These are phyloP conservation scores for Pseudogymnoascus sp. DNA, from an alignment of 2,329 filamentous ascomycete species.

Conservation along the genomic window DNA sequence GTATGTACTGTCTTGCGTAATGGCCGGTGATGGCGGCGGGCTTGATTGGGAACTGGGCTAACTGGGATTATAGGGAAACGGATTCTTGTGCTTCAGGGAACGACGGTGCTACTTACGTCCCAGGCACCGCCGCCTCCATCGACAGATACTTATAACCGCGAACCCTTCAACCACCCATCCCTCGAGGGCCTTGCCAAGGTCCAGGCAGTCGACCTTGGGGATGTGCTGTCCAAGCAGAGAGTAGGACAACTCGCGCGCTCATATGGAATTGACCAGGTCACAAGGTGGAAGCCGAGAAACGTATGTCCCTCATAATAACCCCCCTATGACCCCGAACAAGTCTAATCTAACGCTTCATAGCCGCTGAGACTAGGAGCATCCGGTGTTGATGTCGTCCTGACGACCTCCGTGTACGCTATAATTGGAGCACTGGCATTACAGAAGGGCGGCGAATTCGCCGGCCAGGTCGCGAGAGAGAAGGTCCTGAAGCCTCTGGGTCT, in stretches of 20 bases:
- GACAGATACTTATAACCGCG: constrained; percentile 41
- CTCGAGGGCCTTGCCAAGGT: constrained; percentile 70
- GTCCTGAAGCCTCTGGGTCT: constrained; percentile 28
- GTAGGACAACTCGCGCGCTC: constrained; percentile 59
- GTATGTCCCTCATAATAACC: constrained; percentile 42
- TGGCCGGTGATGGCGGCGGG: background rate
- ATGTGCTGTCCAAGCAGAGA: constrained; percentile 56
- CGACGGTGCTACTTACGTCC: constrained; percentile 45
- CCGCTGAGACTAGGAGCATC: constrained; percentile 62
- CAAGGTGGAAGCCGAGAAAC: constrained; percentile 82
- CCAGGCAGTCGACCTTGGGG: constrained; percentile 48
- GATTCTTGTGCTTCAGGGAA: constrained; percentile 51
- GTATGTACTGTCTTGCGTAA: constrained; percentile 39
- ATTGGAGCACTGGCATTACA: constrained; percentile 86
- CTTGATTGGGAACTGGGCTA: constrained; percentile 11
- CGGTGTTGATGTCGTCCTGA: constrained; percentile 66
- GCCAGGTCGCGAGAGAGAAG: constrained; percentile 64
- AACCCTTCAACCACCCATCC: constrained; percentile 61
- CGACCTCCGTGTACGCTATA: constrained; percentile 74
- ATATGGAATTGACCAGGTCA: constrained; percentile 64
- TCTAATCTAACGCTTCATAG: constrained; percentile 29
- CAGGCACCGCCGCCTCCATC: constrained; percentile 17
- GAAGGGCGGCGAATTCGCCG: constrained; percentile 71
- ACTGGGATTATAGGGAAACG: constrained; percentile 44
- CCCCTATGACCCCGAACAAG: background rate